Conservation (phyloP, 306 rosid genomes). For the Rosa chinensis region DNA sequence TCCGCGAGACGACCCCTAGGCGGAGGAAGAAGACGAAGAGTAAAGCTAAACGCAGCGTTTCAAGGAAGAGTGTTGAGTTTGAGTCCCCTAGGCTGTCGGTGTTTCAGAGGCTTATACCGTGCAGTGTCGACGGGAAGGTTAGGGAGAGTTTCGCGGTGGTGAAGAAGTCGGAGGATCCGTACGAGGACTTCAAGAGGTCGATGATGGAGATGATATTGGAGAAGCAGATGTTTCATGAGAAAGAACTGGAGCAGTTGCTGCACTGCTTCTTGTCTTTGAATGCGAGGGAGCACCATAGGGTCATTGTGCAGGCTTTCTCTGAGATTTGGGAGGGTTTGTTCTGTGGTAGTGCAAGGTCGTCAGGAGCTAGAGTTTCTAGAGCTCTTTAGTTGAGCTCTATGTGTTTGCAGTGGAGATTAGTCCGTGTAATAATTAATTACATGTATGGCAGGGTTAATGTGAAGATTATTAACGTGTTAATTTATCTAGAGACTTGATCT, state of each 20-base stretch:
- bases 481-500: neutral
- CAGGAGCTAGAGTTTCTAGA: slow-evolving; percentile 15
- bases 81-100: slow-evolving; percentile 50
- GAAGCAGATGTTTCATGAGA: slow-evolving; percentile 51
- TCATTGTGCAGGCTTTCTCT: slow-evolving; percentile 46
- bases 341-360: slow-evolving; percentile 26
- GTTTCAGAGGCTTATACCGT: slow-evolving; percentile 52
- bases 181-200: slow-evolving; percentile 57
- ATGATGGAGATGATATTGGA: slow-evolving; percentile 67
- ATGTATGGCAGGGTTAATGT: neutral
- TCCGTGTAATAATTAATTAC: neutral
- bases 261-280: slow-evolving; percentile 54
- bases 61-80: slow-evolving; percentile 4
- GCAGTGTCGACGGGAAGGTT: slow-evolving; percentile 54
- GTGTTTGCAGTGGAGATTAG: neutral
- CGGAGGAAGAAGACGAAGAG: slow-evolving; percentile 23
- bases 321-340: slow-evolving; percentile 54
- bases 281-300: slow-evolving; percentile 33
- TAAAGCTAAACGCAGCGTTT: slow-evolving; percentile 22
- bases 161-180: slow-evolving; percentile 61
- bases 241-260: slow-evolving; percentile 51
- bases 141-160: slow-evolving; percentile 62
- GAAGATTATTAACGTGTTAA: neutral
- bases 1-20: slow-evolving; percentile 26
- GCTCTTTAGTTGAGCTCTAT: neutral